Evolutionary conservation across 108 stramenopile species (phyloP).

Genomic region (Chaetoceros tenuissimus): DNA sequence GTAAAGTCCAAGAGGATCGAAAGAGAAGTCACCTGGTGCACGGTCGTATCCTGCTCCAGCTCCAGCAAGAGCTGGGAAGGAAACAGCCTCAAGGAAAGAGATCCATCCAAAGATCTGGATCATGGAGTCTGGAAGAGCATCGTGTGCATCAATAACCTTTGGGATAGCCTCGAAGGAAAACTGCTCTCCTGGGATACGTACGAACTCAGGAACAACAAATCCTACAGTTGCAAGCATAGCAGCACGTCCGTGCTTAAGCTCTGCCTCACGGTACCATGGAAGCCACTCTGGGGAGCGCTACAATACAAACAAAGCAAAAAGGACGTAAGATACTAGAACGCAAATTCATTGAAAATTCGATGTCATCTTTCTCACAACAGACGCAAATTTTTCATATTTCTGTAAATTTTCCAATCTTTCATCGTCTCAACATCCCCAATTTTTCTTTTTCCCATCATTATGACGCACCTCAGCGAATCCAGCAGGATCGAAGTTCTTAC

Average conservation of each 20-base stretch:
- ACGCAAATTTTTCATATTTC: not conserved
- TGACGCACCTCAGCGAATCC: conserved; percentile 61
- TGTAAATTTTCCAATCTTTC: no score
- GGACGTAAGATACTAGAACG: not conserved
- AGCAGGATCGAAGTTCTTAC: conserved; percentile 55
- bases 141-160: conserved; percentile 74
- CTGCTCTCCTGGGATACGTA: conserved; percentile 77
- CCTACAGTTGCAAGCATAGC: conserved; percentile 88
- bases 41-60: conserved; percentile 55
- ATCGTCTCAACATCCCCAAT: no score
- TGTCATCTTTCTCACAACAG: not conserved
- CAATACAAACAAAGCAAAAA: not conserved
- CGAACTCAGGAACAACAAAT: conserved; percentile 70
- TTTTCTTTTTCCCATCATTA: no score
- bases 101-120: conserved; percentile 75
- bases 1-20: conserved; percentile 58
- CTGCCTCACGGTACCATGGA: conserved; percentile 85
- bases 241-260: conserved; percentile 74
- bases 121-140: conserved; percentile 66
- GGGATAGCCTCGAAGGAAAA: conserved; percentile 82
- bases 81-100: conserved; percentile 47
- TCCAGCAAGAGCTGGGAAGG: conserved; percentile 46
- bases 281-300: conserved; percentile 48
- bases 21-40: conserved; percentile 66
- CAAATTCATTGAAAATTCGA: no score